Conservation (phyloP, 169 alveolate genomes). For the Sarcocystis neurona region DNA sequence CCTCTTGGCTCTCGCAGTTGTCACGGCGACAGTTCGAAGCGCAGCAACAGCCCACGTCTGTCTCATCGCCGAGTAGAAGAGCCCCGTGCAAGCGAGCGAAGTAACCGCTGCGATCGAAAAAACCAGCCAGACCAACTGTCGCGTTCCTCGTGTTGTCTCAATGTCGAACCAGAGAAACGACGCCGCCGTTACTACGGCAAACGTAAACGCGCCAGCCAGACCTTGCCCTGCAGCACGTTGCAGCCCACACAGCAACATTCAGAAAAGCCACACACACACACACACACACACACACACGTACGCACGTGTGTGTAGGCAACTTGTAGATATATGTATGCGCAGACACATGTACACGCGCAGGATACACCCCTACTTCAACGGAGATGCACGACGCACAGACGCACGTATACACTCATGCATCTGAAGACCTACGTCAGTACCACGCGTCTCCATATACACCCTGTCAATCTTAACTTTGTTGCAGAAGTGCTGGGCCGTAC, state of each 20-base stretch:
- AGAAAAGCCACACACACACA: neutral
- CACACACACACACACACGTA: neutral
- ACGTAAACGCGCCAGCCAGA: constrained; percentile 2
- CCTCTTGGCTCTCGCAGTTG: no score
- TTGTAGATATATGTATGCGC: neutral
- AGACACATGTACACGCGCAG: neutral
- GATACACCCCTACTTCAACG: neutral
- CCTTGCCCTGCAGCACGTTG: constrained; percentile 19
- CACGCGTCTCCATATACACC: no score
- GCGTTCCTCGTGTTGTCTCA: neutral
- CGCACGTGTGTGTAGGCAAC: neutral
- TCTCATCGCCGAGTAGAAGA: neutral
- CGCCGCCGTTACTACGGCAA: neutral
- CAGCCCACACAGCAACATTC: neutral
- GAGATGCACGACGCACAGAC: no score
- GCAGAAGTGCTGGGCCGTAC: no score
- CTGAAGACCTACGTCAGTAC: no score
- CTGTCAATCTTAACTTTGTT: no score
- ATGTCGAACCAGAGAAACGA: constrained; percentile 11
- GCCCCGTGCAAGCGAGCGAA: neutral
- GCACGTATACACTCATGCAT: no score
- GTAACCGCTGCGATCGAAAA: neutral
- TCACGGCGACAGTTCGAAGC: no score
- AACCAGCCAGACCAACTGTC: neutral
- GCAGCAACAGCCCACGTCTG: constrained; percentile 12